Conservation (phyloP, 164 flowering plant species). For the Kalanchoe fedtschenkoi region DNA sequence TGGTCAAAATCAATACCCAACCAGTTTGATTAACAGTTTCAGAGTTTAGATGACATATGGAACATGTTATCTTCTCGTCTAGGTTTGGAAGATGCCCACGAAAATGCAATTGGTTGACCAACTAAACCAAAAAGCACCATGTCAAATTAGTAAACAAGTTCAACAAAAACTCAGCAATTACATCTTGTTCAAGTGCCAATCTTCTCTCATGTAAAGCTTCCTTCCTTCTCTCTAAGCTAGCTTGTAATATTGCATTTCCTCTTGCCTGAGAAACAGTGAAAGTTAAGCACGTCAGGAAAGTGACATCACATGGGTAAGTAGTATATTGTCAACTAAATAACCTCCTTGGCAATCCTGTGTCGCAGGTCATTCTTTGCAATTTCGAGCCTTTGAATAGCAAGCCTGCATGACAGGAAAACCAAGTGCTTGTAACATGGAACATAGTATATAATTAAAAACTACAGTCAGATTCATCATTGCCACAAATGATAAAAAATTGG, state of each 20-base stretch:
- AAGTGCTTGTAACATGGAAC: conserved; percentile 1
- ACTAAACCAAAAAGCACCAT: neutral
- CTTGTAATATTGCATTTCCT: conserved; percentile 93
- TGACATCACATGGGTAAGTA: neutral
- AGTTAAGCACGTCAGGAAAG: conserved; percentile 10
- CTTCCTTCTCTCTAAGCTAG: conserved; percentile 96
- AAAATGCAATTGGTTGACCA: neutral
- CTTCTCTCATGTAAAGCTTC: conserved; percentile 98
- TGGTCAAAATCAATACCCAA: neutral
- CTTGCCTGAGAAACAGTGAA: conserved; percentile 52
- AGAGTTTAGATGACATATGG: no score
- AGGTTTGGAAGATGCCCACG: no score
- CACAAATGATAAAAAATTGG: no score
- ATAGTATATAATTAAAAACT: neutral
- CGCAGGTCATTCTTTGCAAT: conserved; percentile 84
- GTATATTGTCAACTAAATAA: conserved; percentile 16
- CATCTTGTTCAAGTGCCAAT: conserved; percentile 99
- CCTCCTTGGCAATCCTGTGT: conserved; percentile 96
- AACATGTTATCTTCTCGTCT: no score
- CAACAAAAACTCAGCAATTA: conserved; percentile 17
- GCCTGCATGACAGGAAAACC: conserved; percentile 36
- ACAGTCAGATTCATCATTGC: neutral
- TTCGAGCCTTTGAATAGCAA: conserved; percentile 96
- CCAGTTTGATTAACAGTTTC: no score
- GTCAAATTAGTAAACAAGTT: neutral